phyloP scores from a whole-genome alignment of 148 eudicot genomes.

The Chenopodium formosanum region DNA sequence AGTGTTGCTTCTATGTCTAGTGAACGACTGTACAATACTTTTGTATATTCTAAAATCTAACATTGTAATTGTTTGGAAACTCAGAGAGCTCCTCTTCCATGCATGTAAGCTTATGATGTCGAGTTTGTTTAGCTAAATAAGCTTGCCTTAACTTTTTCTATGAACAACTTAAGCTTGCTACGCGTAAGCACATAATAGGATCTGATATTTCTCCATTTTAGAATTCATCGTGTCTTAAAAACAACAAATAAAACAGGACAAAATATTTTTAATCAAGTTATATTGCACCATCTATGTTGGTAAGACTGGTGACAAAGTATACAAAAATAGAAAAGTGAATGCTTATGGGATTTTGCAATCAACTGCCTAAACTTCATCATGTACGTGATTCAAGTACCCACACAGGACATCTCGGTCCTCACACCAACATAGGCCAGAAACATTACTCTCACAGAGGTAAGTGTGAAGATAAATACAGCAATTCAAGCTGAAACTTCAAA shows the following conservation, averaged over 20 bases:
- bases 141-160: neutral
- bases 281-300: no score
- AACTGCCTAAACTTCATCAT: no score
- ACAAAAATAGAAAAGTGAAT: no score
- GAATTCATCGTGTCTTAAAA: no score
- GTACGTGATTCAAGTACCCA: no score
- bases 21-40: neutral
- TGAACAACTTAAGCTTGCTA: neutral
- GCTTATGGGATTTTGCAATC: no score
- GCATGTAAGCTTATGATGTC: neutral
- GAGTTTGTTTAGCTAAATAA: neutral
- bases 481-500: neutral
- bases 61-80: constrained; percentile 8
- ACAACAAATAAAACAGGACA: no score
- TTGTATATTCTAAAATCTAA: constrained; percentile 23
- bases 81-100: constrained; percentile 7
- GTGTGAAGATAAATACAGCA: neutral
- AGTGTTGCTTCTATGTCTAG: constrained; percentile 3
- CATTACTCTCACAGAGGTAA: neutral
- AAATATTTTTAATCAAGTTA: no score
- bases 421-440: no score
- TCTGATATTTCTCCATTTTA: no score
- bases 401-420: no score
- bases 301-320: no score
- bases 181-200: neutral